Evolutionary conservation across 1,284 basidiomycete genomes (phyloP), one percentile per base, ranked within the genome.

Genomic region (Puccinia horiana): DNA sequence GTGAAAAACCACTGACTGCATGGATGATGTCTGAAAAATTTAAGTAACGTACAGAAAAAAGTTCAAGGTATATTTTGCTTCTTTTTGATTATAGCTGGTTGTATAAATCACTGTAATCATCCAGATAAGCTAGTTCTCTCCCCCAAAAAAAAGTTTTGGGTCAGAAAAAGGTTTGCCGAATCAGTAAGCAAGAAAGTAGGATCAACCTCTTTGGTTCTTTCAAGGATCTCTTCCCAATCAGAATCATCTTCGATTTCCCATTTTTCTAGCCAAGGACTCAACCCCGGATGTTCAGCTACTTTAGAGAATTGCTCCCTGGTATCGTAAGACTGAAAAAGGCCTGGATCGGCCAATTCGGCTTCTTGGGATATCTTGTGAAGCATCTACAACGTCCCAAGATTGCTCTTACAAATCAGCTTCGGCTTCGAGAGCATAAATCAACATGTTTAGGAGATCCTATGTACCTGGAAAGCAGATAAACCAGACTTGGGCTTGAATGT

Each of bases 181-280:
- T n/a, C n/a, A n/a, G n/a, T n/a, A n/a, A n/a, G n/a, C n/a, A n/a
- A n/a, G n/a, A n/a, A n/a, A n/a, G n/a, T n/a, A n/a, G n/a, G n/a
- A n/a, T n/a, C n/a, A 35, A 56, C 78, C 52, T 81, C 79, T 63
- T 81, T 73, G 40, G 79, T 81, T 67, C 70, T 74, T 42, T 73
- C 69, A 37, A 52, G 23, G 14, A 81, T 74, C 54, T 81, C 79
- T 47, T 70, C 26, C 79, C 70, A 74, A 35, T 81, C 69, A 18
- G 37, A 44, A 35, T 74, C 49, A n/a, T 40, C 56, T n/a, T 35
- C 44, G 20, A 81, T 63, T 44, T 63, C 49, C 79, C 79, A 81
- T 29, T 81, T 35, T 14, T 74, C 47, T 20, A 73, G 47, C 79
- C 79, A 81, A 26, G 23, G 44, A 14, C 23, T n/a, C 37, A 81